Evolutionary conservation across 805 yeast species (phyloP).

Genomic region (Candida boleticola): DNA sequence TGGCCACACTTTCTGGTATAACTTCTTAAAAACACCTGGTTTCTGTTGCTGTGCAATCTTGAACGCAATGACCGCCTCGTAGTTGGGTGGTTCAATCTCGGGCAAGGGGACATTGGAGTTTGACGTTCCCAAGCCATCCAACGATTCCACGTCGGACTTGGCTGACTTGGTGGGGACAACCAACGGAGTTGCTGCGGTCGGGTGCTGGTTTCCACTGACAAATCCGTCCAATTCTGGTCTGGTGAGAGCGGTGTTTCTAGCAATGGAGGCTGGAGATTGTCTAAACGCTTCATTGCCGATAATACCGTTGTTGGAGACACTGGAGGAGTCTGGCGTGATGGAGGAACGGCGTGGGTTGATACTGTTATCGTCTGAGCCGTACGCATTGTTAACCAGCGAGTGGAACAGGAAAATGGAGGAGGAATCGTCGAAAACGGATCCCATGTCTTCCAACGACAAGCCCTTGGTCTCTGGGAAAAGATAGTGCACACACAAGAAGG

Average conservation of each 20-base stretch:
- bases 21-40: slow-evolving; percentile 7
- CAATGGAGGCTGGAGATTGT: slow-evolving; percentile 42
- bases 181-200: slow-evolving; percentile 3
- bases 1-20: slow-evolving; percentile 2
- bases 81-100: slow-evolving; percentile 36
- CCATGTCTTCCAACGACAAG: slow-evolving; percentile 87
- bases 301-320: neutral
- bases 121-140: slow-evolving; percentile 16
- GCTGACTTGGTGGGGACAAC: slow-evolving; percentile 7
- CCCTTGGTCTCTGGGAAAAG: slow-evolving; percentile 92
- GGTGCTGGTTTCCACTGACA: slow-evolving; percentile 26
- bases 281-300: slow-evolving; percentile 15
- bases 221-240: slow-evolving; percentile 32
- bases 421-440: slow-evolving; percentile 73
- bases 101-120: slow-evolving; percentile 22
- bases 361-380: slow-evolving; percentile 64
- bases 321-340: slow-evolving; percentile 33
- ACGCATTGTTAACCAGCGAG: slow-evolving; percentile 15
- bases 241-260: slow-evolving; percentile 36
- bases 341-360: slow-evolving; percentile 47
- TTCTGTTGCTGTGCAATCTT: slow-evolving; percentile 19
- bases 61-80: slow-evolving; percentile 24
- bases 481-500: slow-evolving; percentile 68
- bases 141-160: slow-evolving; percentile 21
- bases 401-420: slow-evolving; percentile 44